Percentiles rank a stretch among this genome's conserved stretches.
Conservation (phyloP, 495 filamentous ascomycete genomes). For the Xylaria bambusicola region DNA sequence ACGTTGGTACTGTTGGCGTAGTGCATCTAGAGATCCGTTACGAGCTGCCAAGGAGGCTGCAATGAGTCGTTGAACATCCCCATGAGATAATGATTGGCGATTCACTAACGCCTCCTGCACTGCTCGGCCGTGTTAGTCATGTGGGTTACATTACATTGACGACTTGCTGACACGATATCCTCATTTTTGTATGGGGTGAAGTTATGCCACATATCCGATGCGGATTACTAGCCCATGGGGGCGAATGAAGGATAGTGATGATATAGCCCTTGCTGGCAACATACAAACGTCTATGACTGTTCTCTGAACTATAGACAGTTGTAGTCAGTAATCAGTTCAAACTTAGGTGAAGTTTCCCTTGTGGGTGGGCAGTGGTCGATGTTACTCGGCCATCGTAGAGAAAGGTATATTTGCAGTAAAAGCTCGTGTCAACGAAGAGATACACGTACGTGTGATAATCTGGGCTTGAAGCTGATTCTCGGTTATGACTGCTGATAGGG, state of each 20-base stretch:
- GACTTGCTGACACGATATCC: background rate
- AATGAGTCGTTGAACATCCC: slow-evolving; percentile 6
- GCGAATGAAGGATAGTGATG: background rate
- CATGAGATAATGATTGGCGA: slow-evolving; percentile 3
- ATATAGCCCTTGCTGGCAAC: background rate
- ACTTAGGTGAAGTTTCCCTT: background rate
- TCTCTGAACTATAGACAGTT: background rate
- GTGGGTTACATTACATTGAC: background rate
- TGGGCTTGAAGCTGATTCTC: slow-evolving; percentile 40
- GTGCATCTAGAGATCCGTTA: slow-evolving; percentile 35
- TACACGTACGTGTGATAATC: slow-evolving; percentile 34
- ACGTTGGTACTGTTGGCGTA: slow-evolving; percentile 40
- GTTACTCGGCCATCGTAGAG: background rate
- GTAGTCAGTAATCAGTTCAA: background rate
- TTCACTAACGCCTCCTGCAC: slow-evolving; percentile 4
- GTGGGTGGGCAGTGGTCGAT: background rate
- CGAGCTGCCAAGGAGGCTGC: slow-evolving; percentile 36
- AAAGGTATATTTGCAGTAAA: too few relatives aligned
- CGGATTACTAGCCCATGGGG: background rate
- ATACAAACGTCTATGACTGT: slow-evolving; percentile 10
- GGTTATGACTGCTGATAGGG: slow-evolving; percentile 26
- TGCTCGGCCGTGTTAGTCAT: background rate
- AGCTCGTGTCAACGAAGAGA: background rate
- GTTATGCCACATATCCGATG: too few relatives aligned
- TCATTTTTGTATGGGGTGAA: too few relatives aligned